phyloP scores from a whole-genome alignment of 148 eudicot genomes.

The Rhododendron ovatum region DNA sequence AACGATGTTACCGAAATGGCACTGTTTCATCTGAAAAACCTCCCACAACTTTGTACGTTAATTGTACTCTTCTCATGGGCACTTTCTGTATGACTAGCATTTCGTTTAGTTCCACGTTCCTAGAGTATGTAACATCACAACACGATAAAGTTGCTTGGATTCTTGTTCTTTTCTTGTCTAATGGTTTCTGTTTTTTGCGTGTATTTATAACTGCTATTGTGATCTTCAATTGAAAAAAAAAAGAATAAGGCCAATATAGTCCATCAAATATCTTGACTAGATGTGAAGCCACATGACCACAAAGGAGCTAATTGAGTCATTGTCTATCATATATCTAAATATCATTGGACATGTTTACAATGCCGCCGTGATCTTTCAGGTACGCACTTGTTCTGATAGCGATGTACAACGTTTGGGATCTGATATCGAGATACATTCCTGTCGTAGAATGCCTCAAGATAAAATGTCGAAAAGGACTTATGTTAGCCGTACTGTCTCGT shows the following conservation, averaged over 20 bases:
- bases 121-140: neutral
- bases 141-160: neutral
- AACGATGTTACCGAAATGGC: neutral
- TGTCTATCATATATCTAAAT: neutral
- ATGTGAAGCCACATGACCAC: neutral
- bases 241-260: neutral
- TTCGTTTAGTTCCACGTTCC: neutral
- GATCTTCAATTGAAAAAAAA: neutral
- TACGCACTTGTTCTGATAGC: conserved; percentile 65
- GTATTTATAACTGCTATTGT: neutral
- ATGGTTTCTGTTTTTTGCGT: neutral
- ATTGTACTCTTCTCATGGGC: neutral
- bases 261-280: neutral
- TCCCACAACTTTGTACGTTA: neutral
- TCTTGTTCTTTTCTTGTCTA: neutral
- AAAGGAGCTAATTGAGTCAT: neutral
- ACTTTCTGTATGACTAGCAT: neutral
- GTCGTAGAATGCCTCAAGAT: conserved; percentile 30
- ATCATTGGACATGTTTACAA: neutral
- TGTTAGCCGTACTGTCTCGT: conserved; percentile 39
- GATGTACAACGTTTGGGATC: conserved; percentile 55
- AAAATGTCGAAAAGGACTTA: conserved; percentile 48
- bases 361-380: conserved; percentile 27
- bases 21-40: neutral
- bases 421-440: conserved; percentile 57